Evolutionary conservation across 2,329 filamentous ascomycete genomes (phyloP).

Genomic region (Fusarium verticillioides): DNA sequence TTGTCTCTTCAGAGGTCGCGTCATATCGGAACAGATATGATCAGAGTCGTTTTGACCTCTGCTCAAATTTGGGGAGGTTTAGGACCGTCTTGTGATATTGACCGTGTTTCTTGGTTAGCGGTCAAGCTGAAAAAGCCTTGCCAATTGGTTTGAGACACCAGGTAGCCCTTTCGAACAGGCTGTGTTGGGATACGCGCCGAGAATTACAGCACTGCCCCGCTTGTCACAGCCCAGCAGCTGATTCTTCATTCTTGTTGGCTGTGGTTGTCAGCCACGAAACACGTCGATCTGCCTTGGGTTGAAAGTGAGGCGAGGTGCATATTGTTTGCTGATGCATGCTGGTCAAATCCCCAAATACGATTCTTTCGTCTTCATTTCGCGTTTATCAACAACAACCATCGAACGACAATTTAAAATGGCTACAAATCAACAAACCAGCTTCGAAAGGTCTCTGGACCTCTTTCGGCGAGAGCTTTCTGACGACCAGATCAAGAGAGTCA

Average conservation of each 20-base stretch:
- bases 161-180: background rate
- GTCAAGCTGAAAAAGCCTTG: background rate
- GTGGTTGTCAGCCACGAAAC: background rate
- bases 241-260: background rate
- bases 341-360: accelerated
- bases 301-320: background rate
- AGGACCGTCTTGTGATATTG: accelerated
- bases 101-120: accelerated
- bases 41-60: accelerated
- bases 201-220: background rate
- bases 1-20: background rate
- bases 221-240: accelerated
- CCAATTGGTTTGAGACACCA: accelerated
- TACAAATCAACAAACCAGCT: background rate
- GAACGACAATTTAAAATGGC: background rate
- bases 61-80: accelerated
- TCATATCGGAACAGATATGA: background rate
- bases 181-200: background rate
- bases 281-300: background rate
- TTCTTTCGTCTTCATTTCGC: accelerated
- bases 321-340: accelerated
- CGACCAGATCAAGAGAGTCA: background rate
- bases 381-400: accelerated
- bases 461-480: conserved; percentile 3
- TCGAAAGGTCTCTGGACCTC: background rate